These are phyloP conservation scores for Ceratopteris richardii DNA, from an alignment of 75 land plant genomes.

Conservation along the genomic window DNA sequence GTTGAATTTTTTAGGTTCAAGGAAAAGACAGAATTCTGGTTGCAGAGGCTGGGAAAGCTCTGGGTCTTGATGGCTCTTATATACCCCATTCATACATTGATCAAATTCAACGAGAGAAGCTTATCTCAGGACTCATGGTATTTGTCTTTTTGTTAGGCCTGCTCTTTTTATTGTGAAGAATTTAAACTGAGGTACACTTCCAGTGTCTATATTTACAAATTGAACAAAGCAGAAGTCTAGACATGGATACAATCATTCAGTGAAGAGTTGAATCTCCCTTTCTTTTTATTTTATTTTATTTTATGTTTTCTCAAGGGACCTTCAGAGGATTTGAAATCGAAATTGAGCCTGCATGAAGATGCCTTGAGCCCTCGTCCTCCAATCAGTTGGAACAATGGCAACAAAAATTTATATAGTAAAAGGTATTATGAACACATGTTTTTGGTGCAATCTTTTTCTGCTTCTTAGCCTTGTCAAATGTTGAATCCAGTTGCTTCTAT, in stretches of 20 bases:
- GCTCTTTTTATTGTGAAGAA: background rate
- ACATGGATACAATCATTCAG: no score
- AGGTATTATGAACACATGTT: slow-evolving; percentile 25
- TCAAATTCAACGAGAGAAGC: slow-evolving; percentile 89
- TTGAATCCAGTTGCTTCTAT: no score
- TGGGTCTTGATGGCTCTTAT: slow-evolving; percentile 78
- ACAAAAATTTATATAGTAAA: slow-evolving; percentile 40
- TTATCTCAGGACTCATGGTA: slow-evolving; percentile 76
- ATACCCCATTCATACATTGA: slow-evolving; percentile 82
- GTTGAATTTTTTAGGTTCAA: slow-evolving; percentile 53
- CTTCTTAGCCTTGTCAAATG: no score
- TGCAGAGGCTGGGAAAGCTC: slow-evolving; percentile 44
- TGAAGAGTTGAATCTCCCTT: no score
- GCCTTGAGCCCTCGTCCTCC: slow-evolving; percentile 67
- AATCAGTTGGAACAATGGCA: slow-evolving; percentile 26
- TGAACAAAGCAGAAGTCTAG: background rate
- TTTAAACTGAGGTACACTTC: background rate
- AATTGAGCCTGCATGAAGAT: slow-evolving; percentile 78
- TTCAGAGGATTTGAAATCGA: slow-evolving; percentile 79
- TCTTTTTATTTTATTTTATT: no score
- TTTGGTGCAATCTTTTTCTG: background rate
- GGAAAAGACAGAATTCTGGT: slow-evolving; percentile 66
- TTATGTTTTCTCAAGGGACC: slow-evolving; percentile 37
- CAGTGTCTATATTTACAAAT: background rate
- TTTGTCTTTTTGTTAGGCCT: no score